Percentiles rank a stretch among this genome's conserved stretches.
Conservation (phyloP, 192 early-diverging fungal genomes). For the Coemansia sp. region DNA sequence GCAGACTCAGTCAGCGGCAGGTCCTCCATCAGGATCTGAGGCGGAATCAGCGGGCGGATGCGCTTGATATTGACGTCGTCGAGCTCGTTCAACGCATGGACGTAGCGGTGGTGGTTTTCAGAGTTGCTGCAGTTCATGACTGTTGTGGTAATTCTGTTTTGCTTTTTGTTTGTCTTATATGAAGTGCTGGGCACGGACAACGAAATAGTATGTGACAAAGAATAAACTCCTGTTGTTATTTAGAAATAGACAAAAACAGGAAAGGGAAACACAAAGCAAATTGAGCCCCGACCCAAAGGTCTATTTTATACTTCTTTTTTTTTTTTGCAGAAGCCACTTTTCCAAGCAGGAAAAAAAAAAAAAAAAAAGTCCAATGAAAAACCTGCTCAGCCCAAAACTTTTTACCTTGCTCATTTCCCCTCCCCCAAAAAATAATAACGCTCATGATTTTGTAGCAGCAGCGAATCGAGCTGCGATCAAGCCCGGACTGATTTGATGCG, state of each 20-base stretch:
- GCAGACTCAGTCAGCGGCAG: conserved; percentile 75
- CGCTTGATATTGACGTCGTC: conserved; percentile 87
- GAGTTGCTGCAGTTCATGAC: conserved; percentile 26
- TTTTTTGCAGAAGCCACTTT: background rate
- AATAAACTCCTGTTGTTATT: background rate
- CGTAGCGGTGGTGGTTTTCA: conserved; percentile 25
- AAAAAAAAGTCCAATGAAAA: background rate
- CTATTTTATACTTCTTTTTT: background rate
- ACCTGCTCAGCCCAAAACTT: background rate
- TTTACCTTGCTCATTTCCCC: background rate
- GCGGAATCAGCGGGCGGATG: conserved; percentile 82
- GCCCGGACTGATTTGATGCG: background rate
- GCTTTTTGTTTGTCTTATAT: no score
- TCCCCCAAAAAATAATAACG: background rate
- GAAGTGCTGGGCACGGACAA: no score
- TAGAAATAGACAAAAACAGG: background rate
- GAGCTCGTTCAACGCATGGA: conserved; percentile 84
- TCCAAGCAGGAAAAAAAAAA: background rate
- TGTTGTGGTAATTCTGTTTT: background rate
- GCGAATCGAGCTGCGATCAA: conserved; percentile 1
- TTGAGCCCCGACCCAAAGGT: conserved; percentile 7
- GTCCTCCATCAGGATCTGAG: conserved; percentile 92
- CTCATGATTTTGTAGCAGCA: background rate
- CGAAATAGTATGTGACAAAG: no score
- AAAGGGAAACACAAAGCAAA: background rate